Evolutionary conservation across 2,329 filamentous ascomycete species (phyloP).

Genomic region (Fusarium humuli): DNA sequence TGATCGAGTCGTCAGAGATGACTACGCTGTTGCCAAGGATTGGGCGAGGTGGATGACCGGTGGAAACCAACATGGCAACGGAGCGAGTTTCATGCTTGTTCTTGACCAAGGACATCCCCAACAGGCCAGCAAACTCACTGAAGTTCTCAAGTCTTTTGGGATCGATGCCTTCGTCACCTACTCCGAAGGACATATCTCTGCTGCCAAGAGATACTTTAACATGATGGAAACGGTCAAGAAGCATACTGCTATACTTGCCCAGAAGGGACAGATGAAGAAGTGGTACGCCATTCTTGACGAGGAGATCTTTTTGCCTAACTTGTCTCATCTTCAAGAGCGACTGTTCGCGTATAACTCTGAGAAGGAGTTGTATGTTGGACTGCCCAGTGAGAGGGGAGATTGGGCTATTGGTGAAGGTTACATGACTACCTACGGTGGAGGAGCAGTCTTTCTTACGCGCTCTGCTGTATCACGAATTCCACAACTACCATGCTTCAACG

Average conservation of each 20-base stretch:
- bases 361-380: slow-evolving; percentile 55
- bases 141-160: slow-evolving; percentile 50
- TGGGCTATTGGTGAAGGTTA: slow-evolving; percentile 55
- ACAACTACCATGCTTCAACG: slow-evolving; percentile 53
- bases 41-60: slow-evolving; percentile 62
- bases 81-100: slow-evolving; percentile 56
- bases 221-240: slow-evolving; percentile 52
- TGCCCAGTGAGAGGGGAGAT: slow-evolving; percentile 58
- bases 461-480: slow-evolving; percentile 51
- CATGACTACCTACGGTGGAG: slow-evolving; percentile 58
- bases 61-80: slow-evolving; percentile 55
- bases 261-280: slow-evolving; percentile 53
- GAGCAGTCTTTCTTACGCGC: slow-evolving; percentile 57
- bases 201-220: slow-evolving; percentile 53
- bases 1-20: slow-evolving; percentile 53
- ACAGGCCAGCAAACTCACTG: slow-evolving; percentile 50
- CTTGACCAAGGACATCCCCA: slow-evolving; percentile 54
- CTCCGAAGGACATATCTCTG: slow-evolving; percentile 49
- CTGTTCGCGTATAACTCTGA: slow-evolving; percentile 52
- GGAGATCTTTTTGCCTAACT: slow-evolving; percentile 59
- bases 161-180: slow-evolving; percentile 55
- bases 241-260: slow-evolving; percentile 50
- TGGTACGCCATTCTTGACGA: slow-evolving; percentile 61
- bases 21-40: slow-evolving; percentile 55
- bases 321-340: slow-evolving; percentile 53